Conservation (phyloP, 1,284 basidiomycete genomes). For the Spongispora temasekensis region DNA sequence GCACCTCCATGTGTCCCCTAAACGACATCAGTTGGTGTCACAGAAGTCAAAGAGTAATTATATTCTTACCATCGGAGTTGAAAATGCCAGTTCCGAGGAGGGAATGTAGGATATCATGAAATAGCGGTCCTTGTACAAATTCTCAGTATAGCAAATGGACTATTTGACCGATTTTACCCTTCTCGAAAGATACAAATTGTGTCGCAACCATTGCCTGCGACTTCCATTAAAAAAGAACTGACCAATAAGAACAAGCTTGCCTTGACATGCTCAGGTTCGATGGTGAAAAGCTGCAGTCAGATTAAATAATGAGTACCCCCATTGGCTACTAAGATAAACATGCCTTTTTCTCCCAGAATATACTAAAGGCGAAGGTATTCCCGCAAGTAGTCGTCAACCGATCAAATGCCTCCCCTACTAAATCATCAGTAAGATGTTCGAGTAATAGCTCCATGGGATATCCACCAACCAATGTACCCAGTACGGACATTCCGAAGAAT, state of each 20-base stretch:
- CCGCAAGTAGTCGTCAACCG: conserved; percentile 24
- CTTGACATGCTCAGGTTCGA: conserved; percentile 46
- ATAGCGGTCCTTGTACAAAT: conserved; percentile 18
- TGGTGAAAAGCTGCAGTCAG: conserved; percentile 23
- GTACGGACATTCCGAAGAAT: conserved; percentile 23
- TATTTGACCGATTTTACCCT: conserved; percentile 32
- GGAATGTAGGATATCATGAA: conserved; percentile 30
- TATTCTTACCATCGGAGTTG: conserved; percentile 53
- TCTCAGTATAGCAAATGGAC: conserved; percentile 9
- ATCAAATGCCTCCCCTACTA: conserved; percentile 31
- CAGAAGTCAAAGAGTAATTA: not conserved
- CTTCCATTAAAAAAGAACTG: conserved; percentile 1
- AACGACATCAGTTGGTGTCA: not conserved
- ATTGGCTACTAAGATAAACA: conserved; percentile 6
- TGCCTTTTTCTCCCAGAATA: conserved; percentile 38
- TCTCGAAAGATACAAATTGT: conserved; percentile 45
- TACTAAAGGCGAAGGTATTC: conserved; percentile 30
- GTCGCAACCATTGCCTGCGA: conserved; percentile 38
- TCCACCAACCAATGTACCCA: conserved; percentile 38
- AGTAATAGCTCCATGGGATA: not conserved
- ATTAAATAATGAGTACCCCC: not conserved
- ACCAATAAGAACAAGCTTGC: conserved; percentile 6
- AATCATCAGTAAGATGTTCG: conserved; percentile 1
- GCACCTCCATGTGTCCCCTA: conserved; percentile 58
- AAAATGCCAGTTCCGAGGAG: conserved; percentile 59